phyloP scores from a whole-genome alignment of 2,329 filamentous ascomycete genomes.

The Westerdykella aurantiaca region DNA sequence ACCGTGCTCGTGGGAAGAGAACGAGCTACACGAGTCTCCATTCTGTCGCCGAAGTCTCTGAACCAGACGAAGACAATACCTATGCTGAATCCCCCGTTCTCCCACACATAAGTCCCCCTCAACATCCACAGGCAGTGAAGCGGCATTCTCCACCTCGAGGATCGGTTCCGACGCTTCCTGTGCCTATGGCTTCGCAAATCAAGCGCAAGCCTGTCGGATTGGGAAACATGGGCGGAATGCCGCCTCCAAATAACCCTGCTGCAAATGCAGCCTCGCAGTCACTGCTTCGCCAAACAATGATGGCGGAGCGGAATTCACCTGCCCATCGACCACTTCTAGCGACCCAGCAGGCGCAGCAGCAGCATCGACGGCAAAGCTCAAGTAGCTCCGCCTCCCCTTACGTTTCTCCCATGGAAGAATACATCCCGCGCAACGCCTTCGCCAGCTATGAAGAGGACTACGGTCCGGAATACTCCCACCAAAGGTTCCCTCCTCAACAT shows the following conservation, averaged over 20 bases:
- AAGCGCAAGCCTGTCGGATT: conserved; percentile 22
- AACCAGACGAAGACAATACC: conserved; percentile 19
- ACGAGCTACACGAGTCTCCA: conserved; percentile 29
- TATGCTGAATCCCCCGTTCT: conserved; percentile 18
- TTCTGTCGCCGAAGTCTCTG: conserved; percentile 28
- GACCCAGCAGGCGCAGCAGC: conserved; percentile 10
- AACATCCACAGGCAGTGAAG: conserved; percentile 2
- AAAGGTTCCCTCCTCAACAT: not conserved
- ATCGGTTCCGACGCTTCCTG: conserved; percentile 3
- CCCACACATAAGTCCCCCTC: not conserved
- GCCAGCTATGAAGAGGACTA: conserved; percentile 28
- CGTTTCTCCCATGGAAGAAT: conserved; percentile 3
- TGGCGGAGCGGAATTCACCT: not conserved
- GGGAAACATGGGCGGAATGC: not conserved
- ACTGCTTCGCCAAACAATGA: conserved; percentile 20
- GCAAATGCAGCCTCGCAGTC: conserved; percentile 15
- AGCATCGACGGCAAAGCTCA: conserved; percentile 19
- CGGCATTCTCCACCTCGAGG: conserved; percentile 1
- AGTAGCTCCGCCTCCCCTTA: conserved; percentile 3
- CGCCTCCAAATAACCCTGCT: conserved; percentile 10
- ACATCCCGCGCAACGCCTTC: conserved; percentile 20
- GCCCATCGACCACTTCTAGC: conserved; percentile 5
- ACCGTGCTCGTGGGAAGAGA: conserved; percentile 27
- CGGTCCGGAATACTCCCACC: conserved; percentile 22
- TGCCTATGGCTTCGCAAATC: conserved; percentile 15